Evolutionary conservation across 75 land plant species (phyloP).

Genomic region (Picea glauca): DNA sequence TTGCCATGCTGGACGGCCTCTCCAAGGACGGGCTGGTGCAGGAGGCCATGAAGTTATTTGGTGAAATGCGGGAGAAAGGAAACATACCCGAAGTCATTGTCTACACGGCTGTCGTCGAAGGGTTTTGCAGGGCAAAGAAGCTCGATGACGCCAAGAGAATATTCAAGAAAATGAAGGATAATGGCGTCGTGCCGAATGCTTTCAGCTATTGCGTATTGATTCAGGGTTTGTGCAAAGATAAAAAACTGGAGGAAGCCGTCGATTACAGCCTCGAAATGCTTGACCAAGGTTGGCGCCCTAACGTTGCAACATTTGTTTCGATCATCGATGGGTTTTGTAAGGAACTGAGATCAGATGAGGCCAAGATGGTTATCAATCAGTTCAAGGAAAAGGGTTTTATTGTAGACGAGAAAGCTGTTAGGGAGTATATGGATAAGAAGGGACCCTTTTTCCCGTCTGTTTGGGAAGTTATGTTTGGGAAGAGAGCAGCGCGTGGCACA

Average conservation of each 20-base stretch:
- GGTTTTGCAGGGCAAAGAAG: constrained; percentile 66
- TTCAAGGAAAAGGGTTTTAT: constrained; percentile 38
- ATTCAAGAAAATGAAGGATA: constrained; percentile 58
- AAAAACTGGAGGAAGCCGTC: constrained; percentile 41
- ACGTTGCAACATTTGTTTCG: constrained; percentile 42
- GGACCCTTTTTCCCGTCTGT: constrained; percentile 23
- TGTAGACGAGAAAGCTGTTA: constrained; percentile 13
- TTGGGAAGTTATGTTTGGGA: constrained; percentile 26
- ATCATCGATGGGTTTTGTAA: constrained; percentile 45
- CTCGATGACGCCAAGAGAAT: constrained; percentile 52
- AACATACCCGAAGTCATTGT: constrained; percentile 65
- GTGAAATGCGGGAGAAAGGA: constrained; percentile 71
- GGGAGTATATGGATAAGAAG: not conserved
- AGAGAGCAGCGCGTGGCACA: no score
- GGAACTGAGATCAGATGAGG: constrained; percentile 51
- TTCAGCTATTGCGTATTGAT: constrained; percentile 48
- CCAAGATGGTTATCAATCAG: constrained; percentile 19
- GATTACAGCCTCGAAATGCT: constrained; percentile 51
- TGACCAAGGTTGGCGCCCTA: constrained; percentile 55
- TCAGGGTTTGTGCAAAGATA: constrained; percentile 42
- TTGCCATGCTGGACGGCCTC: constrained; percentile 82
- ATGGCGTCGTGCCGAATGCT: constrained; percentile 56
- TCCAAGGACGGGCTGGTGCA: constrained; percentile 68
- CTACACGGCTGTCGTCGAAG: constrained; percentile 76
- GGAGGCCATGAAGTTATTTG: constrained; percentile 78